Evolutionary conservation across 73 alveolate species (phyloP).

Genomic region (Paramecium bursaria): DNA sequence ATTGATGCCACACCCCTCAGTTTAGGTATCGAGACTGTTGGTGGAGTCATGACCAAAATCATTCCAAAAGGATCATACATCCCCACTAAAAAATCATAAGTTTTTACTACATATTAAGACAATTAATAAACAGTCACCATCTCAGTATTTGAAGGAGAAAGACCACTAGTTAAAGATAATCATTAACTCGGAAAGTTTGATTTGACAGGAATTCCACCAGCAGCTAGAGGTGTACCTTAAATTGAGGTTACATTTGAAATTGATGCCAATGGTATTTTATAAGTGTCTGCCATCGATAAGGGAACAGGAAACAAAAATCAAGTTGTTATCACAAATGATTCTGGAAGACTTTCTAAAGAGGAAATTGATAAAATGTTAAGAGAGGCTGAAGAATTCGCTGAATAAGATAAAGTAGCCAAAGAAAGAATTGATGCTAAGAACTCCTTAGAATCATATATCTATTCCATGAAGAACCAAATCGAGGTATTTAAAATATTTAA

Average conservation of each 20-base stretch:
- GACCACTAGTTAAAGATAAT: slow-evolving; percentile 83
- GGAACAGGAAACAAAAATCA: slow-evolving; percentile 83
- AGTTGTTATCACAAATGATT: slow-evolving; percentile 71
- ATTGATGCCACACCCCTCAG: slow-evolving; percentile 98
- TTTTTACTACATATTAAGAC: slow-evolving; percentile 74
- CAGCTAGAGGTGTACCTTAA: slow-evolving; percentile 94
- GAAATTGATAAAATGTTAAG: slow-evolving; percentile 76
- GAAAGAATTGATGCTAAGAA: slow-evolving; percentile 78
- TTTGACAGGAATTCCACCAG: slow-evolving; percentile 85
- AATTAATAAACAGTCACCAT: slow-evolving; percentile 79
- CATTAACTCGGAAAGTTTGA: slow-evolving; percentile 83
- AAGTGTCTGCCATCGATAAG: slow-evolving; percentile 89
- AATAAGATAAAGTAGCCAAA: slow-evolving; percentile 74
- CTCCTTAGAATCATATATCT: slow-evolving; percentile 71
- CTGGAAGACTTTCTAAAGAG: slow-evolving; percentile 67
- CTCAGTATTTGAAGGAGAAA: slow-evolving; percentile 87
- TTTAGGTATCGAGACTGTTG: slow-evolving; percentile 99
- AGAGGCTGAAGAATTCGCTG: slow-evolving; percentile 75
- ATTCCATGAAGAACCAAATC: slow-evolving; percentile 71
- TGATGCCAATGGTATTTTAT: slow-evolving; percentile 88
- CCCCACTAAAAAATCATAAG: slow-evolving; percentile 96
- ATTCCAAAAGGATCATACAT: slow-evolving; percentile 98
- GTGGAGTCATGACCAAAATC: slow-evolving; percentile 99
- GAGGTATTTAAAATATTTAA: slow-evolving; percentile 42
- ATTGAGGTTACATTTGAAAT: slow-evolving; percentile 93